Conservation (phyloP, 768 basidiomycete species). For the Solioccasus polychromus region DNA sequence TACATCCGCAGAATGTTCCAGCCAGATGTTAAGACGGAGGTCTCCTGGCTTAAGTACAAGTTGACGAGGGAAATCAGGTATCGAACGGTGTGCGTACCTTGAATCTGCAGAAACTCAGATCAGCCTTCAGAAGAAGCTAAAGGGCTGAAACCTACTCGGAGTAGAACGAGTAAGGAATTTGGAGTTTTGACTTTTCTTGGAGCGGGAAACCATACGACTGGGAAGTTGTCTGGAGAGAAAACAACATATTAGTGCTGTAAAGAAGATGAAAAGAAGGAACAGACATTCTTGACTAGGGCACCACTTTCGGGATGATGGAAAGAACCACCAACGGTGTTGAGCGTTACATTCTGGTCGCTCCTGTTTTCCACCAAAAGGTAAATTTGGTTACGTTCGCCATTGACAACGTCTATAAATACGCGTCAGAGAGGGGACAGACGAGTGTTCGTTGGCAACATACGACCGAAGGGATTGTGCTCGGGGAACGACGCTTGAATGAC, state of each 20-base stretch:
- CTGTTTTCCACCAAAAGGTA: slow-evolving; percentile 70
- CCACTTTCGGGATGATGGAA: slow-evolving; percentile 64
- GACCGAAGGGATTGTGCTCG: slow-evolving; percentile 72
- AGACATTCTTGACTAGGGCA: slow-evolving; percentile 70
- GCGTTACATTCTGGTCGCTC: slow-evolving; percentile 67
- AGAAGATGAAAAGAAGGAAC: slow-evolving; percentile 13
- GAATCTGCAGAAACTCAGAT: slow-evolving; percentile 41
- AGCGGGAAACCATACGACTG: slow-evolving; percentile 52
- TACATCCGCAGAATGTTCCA: slow-evolving; percentile 69
- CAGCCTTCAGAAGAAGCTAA: background rate
- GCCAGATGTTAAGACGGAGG: slow-evolving; percentile 67
- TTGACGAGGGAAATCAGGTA: slow-evolving; percentile 1
- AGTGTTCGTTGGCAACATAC: slow-evolving; percentile 41
- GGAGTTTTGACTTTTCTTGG: slow-evolving; percentile 53
- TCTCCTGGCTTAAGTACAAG: slow-evolving; percentile 60
- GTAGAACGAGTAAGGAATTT: slow-evolving; percentile 70
- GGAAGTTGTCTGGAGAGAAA: slow-evolving; percentile 51
- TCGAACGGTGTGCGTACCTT: slow-evolving; percentile 41
- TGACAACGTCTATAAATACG: slow-evolving; percentile 65
- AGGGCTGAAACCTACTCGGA: slow-evolving; percentile 63
- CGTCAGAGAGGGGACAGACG: slow-evolving; percentile 10
- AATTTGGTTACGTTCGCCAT: slow-evolving; percentile 76
- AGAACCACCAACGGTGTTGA: slow-evolving; percentile 63
- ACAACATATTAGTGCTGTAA: background rate
- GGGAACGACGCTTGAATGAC: slow-evolving; percentile 55